Evolutionary conservation across 495 filamentous ascomycete genomes (phyloP).

Genomic region (Parmelia sp.): DNA sequence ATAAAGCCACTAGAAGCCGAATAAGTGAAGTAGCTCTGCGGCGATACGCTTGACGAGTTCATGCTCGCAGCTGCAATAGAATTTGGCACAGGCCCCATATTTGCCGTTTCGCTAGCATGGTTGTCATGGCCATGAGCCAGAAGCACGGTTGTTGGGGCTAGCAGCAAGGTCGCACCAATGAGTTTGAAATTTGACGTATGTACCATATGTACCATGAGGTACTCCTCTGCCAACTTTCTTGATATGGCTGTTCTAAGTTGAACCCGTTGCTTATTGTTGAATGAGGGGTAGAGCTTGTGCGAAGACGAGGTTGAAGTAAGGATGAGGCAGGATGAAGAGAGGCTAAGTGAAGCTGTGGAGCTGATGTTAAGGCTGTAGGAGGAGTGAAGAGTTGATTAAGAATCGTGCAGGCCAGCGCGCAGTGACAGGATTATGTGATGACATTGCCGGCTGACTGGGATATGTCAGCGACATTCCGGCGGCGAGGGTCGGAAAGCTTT

Average conservation of each 20-base stretch:
- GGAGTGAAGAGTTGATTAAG: background rate
- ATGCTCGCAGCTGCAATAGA: conserved; percentile 4
- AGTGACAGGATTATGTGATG: conserved; percentile 2
- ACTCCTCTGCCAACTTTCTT: background rate
- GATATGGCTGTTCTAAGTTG: background rate
- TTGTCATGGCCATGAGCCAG: conserved; percentile 27
- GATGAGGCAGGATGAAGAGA: too few relatives aligned
- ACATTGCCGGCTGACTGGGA: conserved; percentile 6
- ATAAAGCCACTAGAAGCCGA: conserved; percentile 60
- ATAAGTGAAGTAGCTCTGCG: conserved; percentile 70
- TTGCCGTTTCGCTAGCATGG: conserved; percentile 18
- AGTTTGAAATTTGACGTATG: conserved; percentile 12
- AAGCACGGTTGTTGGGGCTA: conserved; percentile 20
- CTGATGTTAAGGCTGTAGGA: background rate
- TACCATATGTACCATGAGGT: conserved; percentile 31
- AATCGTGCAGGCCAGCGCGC: background rate
- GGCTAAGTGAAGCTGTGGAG: background rate
- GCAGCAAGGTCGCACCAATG: conserved; percentile 21
- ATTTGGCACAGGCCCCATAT: conserved; percentile 9
- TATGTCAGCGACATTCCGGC: conserved; percentile 15
- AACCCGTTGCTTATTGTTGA: too few relatives aligned
- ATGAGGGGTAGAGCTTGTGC: background rate
- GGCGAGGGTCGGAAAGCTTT: conserved; percentile 2
- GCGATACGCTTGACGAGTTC: conserved; percentile 10
- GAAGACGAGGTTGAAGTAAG: background rate